phyloP scores from a whole-genome alignment of 225 moss, liverwort and hornwort genomes.

The Sphagnum tenellum region DNA sequence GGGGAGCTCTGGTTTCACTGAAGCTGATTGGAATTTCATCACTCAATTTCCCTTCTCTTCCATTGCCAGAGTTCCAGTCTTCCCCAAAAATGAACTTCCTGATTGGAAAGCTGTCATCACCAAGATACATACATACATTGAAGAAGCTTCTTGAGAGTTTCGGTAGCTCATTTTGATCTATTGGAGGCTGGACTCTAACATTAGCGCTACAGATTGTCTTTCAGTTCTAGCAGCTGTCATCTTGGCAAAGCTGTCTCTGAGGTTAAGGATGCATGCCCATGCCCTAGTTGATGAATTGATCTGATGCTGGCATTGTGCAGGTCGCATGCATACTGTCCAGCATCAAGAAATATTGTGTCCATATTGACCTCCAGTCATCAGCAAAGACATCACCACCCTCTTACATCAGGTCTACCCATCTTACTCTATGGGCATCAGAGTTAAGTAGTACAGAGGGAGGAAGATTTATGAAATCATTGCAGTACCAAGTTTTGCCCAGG shows the following conservation, averaged over 20 bases:
- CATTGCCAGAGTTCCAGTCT: no score
- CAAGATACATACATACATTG: not conserved
- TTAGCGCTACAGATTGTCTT: no score
- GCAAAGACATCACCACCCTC: not conserved
- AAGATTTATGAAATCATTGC: not conserved
- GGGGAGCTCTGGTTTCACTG: no score
- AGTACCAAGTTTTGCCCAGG: not conserved
- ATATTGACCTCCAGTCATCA: slow-evolving; percentile 1
- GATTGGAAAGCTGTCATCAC: no score
- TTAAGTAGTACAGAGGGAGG: not conserved
- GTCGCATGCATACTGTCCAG: not conserved
- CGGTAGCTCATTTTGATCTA: not conserved
- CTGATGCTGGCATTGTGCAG: not conserved
- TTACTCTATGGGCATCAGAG: not conserved
- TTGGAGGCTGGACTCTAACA: no score
- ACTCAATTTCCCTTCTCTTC: no score
- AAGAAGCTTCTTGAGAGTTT: not conserved
- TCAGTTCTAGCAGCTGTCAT: no score
- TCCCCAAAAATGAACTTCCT: no score
- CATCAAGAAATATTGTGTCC: slow-evolving; percentile 1
- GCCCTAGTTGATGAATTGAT: not conserved
- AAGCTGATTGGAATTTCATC: no score
- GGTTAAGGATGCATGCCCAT: not conserved
- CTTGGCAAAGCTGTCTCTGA: not conserved
- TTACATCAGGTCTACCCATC: not conserved